Base-by-base conservation (phyloP, 257 asterid species). In the Solanum dulcamara region DNA sequence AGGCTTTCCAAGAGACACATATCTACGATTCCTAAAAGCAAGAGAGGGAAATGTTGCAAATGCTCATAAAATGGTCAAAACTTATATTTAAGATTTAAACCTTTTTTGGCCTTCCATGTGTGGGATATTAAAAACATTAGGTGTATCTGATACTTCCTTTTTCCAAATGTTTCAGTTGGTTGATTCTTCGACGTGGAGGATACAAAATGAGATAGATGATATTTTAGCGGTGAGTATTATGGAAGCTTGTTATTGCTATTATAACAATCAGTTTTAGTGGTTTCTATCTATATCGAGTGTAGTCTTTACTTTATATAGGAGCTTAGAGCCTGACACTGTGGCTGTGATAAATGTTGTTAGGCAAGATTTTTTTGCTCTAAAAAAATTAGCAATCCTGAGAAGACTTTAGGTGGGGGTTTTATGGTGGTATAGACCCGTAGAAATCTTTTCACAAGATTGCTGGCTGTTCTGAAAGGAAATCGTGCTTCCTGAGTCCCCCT, bases 141-240 rank as follows among this genome's bases (percentile, higher is more conserved):
- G 44, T 15, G 40, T 66, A 66, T 32, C 66, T 20, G 81, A 59
- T 57, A 59, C 35, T 33, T 83, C 40, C 20, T 71, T 77, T 15
- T 6, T 88, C 46, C 88, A 83, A 68, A 81, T 83, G 28, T 92
- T 90, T 86, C 94, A 93, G 97, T 91, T 93, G 85, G 85, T 84
- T 30, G 97, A 91, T 86, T 89, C 93, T 86, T 86, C 92, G 89
- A 90, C 88, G 46, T 93, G 97, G 97, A 91, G 97, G 88, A 88
- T 91, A 85, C 86, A 93, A 83, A 93, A 91, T 85, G 92, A 91
- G 85, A 93, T 93, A 44, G 97, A 93, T 81, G 91, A 91, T 81
- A 93, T 93, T 84, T 81, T 93, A 84, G 90, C 93, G 64, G 95
- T 93, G 84, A 90, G 97, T 89, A 80, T 26, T 53, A 10, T 46